Conservation (phyloP, 1,284 basidiomycete species). For the Tilletia caries region DNA sequence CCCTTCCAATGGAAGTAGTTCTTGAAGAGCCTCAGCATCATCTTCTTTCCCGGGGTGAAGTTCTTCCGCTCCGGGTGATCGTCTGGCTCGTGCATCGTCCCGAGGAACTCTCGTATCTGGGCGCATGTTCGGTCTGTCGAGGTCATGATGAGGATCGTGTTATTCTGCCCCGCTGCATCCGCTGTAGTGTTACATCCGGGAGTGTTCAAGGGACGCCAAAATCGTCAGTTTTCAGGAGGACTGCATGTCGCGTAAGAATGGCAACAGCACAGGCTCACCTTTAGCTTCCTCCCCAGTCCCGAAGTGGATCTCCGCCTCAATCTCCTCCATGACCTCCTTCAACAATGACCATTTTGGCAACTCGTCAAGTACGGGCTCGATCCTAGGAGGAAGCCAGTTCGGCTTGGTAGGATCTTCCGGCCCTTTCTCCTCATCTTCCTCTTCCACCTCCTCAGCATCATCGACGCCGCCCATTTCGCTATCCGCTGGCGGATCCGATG, state of each 20-base stretch:
- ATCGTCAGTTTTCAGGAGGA: background rate
- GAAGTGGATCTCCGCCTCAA: constrained; percentile 74
- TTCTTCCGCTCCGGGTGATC: constrained; percentile 17
- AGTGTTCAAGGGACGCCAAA: no score
- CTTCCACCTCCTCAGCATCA: constrained; percentile 3
- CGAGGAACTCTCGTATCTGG: constrained; percentile 43
- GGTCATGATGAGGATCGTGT: constrained; percentile 51
- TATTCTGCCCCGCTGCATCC: constrained; percentile 20
- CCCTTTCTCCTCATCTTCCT: constrained; percentile 45
- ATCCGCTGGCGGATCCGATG: background rate
- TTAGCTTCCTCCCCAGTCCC: background rate
- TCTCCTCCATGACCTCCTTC: constrained; percentile 80
- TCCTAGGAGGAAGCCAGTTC: constrained; percentile 70
- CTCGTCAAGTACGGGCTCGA: constrained; percentile 86
- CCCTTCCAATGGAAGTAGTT: constrained; percentile 80
- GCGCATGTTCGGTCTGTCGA: constrained; percentile 34
- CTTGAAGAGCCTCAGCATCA: constrained; percentile 74
- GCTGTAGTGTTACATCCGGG: no score
- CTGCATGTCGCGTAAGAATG: background rate
- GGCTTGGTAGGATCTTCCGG: constrained; percentile 16
- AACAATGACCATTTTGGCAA: constrained; percentile 90
- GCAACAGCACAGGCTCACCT: no score
- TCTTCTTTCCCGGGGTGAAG: constrained; percentile 54
- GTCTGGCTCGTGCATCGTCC: constrained; percentile 29
- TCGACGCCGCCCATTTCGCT: background rate